Conservation (phyloP, 2,329 filamentous ascomycete species). For the Aspergillus pseudoterreus region DNA sequence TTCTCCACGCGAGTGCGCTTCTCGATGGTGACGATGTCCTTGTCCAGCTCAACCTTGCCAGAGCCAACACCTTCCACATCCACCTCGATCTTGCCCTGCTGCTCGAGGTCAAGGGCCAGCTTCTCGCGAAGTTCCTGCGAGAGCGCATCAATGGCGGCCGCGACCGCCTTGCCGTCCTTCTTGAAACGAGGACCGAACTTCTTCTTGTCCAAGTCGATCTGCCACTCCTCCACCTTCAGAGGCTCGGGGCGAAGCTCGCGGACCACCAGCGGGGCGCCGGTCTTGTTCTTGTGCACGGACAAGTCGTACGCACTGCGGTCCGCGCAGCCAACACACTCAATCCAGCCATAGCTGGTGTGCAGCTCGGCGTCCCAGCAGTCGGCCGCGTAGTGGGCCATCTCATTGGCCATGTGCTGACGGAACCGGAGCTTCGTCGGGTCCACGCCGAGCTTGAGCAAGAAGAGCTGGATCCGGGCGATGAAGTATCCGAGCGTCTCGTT, state of each 20-base stretch:
- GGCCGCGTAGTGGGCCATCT: conserved; percentile 89
- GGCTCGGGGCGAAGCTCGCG: conserved; percentile 77
- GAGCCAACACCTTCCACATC: conserved; percentile 65
- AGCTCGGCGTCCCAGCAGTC: conserved; percentile 99
- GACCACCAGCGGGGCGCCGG: conserved; percentile 79
- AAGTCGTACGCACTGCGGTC: conserved; percentile 94
- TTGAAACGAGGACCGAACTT: conserved; percentile 94
- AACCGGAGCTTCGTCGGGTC: conserved; percentile 88
- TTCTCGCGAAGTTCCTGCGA: conserved; percentile 78
- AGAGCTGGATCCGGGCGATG: conserved; percentile 86
- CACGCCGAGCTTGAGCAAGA: conserved; percentile 82
- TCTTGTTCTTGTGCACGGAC: conserved; percentile 88
- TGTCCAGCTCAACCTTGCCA: conserved; percentile 74
- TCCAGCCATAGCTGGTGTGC: conserved; percentile 88
- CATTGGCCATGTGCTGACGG: conserved; percentile 91
- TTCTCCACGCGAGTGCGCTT: conserved; percentile 79
- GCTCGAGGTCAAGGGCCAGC: conserved; percentile 68
- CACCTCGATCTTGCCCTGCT: conserved; percentile 71
- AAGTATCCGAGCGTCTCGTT: conserved; percentile 99
- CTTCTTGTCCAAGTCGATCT: conserved; percentile 86
- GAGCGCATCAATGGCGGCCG: conserved; percentile 70
- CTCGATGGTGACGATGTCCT: conserved; percentile 78
- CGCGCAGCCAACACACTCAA: conserved; percentile 96
- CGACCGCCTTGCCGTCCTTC: conserved; percentile 84
- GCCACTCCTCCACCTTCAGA: conserved; percentile 77